Conservation (phyloP, 257 asterid genomes). For the Euphrasia confusa region DNA sequence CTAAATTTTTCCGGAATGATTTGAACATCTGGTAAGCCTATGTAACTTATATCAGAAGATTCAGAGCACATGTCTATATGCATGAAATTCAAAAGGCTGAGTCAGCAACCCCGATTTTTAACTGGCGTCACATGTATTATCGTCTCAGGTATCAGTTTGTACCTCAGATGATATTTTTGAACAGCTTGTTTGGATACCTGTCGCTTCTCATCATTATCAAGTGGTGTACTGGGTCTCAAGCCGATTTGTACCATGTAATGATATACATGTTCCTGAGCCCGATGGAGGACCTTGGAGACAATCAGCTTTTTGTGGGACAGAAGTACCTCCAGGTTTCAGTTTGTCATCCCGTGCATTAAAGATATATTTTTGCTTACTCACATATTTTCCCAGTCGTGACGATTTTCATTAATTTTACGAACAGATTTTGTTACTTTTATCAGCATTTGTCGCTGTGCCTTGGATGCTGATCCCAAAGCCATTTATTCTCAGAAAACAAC, state of each 20-base stretch:
- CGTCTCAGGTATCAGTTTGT: slow-evolving; percentile 85
- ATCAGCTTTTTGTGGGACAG: slow-evolving; percentile 89
- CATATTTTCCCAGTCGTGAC: neutral
- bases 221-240: slow-evolving; percentile 97
- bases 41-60: neutral
- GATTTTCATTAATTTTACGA: neutral
- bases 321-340: slow-evolving; percentile 4
- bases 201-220: slow-evolving; percentile 82
- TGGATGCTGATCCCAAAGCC: slow-evolving; percentile 99
- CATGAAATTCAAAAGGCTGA: slow-evolving; percentile 50
- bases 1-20: slow-evolving; percentile 28
- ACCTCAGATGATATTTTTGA: slow-evolving; percentile 92
- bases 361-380: neutral
- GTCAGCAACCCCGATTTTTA: neutral
- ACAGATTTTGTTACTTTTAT: slow-evolving; percentile 69
- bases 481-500: slow-evolving; percentile 71
- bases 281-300: slow-evolving; percentile 82
- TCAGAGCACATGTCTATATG: neutral
- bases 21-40: slow-evolving; percentile 3
- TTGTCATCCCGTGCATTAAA: neutral
- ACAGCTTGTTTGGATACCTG: slow-evolving; percentile 95
- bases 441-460: slow-evolving; percentile 80
- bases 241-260: slow-evolving; percentile 97
- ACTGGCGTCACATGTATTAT: slow-evolving; percentile 54
- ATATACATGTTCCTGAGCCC: slow-evolving; percentile 99